Evolutionary conservation across 345 rosid genomes (phyloP).

Genomic region (Gossypium bickii): DNA sequence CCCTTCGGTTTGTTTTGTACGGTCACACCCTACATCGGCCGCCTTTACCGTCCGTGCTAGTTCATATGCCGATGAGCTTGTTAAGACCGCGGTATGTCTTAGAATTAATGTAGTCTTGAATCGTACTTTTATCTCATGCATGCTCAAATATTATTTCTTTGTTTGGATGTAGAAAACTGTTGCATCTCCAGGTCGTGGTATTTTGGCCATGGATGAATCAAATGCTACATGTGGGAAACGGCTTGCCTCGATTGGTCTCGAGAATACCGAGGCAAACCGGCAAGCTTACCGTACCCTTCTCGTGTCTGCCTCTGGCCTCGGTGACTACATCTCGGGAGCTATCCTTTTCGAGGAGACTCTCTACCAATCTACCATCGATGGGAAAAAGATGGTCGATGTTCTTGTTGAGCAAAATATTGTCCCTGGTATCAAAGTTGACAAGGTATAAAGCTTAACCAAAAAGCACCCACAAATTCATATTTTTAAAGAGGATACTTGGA

Average conservation of each 20-base stretch:
- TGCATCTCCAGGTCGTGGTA: conserved; percentile 97
- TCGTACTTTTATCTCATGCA: not conserved
- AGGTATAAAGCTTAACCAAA: conserved; percentile 39
- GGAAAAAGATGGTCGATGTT: conserved; percentile 89
- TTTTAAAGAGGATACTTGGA: not conserved
- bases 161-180: conserved; percentile 59
- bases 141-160: not conserved
- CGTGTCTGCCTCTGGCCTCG: conserved; percentile 77
- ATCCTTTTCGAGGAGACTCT: conserved; percentile 96
- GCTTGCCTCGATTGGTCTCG: conserved; percentile 84
- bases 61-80: conserved; percentile 92
- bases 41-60: conserved; percentile 61
- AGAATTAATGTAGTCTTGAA: not conserved
- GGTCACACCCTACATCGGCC: conserved; percentile 43
- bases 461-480: not conserved
- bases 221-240: conserved; percentile 98
- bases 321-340: conserved; percentile 83
- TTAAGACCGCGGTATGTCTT: conserved; percentile 82
- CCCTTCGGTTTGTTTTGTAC: conserved; percentile 41
- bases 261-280: conserved; percentile 96
- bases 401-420: conserved; percentile 85
- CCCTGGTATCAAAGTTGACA: conserved; percentile 97
- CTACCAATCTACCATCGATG: conserved; percentile 82
- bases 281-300: conserved; percentile 93
- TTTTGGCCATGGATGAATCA: conserved; percentile 97